phyloP scores from a whole-genome alignment of 192 early-diverging fungal species.

The Gamsiella multidivaricata region DNA sequence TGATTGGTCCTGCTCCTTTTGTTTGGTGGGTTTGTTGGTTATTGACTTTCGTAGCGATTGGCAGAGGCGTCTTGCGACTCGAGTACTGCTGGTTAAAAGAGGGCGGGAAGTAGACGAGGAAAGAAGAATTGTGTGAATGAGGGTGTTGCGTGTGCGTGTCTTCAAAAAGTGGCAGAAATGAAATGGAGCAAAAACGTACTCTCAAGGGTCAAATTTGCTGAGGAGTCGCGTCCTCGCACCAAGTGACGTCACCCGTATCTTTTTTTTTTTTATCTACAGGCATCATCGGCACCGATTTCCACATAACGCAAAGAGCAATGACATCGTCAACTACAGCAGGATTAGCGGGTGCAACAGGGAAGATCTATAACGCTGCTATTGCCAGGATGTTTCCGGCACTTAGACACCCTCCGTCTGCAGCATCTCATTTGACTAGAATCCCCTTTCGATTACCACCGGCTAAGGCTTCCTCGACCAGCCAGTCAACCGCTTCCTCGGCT shows the following conservation, averaged over 20 bases:
- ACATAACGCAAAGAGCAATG: neutral
- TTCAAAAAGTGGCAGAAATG: too few species aligned
- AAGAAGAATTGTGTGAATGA: constrained; percentile 7
- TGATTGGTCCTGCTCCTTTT: neutral
- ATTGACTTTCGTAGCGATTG: neutral
- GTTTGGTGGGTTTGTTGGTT: constrained; percentile 1
- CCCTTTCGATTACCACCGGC: constrained; percentile 8
- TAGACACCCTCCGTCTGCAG: neutral
- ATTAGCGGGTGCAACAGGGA: neutral
- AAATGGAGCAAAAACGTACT: too few species aligned
- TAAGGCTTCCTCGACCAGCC: neutral
- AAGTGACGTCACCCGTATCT: too few species aligned
- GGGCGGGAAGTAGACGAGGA: neutral
- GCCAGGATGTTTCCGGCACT: constrained; percentile 11
- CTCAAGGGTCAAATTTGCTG: too few species aligned
- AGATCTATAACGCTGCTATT: constrained; percentile 10
- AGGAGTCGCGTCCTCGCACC: too few species aligned
- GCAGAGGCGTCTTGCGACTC: too few species aligned
- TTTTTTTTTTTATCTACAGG: too few species aligned
- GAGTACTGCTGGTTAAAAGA: neutral
- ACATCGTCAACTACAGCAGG: constrained; percentile 1
- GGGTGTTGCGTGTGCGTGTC: too few species aligned
- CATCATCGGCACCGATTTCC: neutral
- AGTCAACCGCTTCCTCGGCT: neutral
- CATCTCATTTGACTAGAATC: neutral